Evolutionary conservation across 148 eudicot genomes (phyloP).

Genomic region (Fagopyrum esculentum): DNA sequence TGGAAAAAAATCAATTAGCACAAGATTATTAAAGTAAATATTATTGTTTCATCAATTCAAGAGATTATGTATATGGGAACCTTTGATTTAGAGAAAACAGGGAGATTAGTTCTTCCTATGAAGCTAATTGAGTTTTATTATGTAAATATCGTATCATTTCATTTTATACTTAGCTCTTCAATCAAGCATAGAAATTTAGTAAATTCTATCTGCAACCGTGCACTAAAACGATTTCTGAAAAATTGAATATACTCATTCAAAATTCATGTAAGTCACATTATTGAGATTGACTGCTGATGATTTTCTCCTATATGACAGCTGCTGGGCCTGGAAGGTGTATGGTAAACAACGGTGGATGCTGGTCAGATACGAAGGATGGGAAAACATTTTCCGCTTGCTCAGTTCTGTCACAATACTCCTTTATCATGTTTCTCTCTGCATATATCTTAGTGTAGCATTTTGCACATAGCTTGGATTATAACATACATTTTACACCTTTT

Average conservation of each 20-base stretch:
- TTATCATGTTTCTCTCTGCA: background rate
- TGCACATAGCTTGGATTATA: background rate
- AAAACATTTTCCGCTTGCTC: constrained; percentile 71
- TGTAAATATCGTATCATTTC: background rate
- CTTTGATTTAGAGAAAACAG: background rate
- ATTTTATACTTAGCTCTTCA: background rate
- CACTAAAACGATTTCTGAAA: background rate
- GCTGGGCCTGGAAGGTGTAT: constrained; percentile 82
- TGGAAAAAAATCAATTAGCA: background rate
- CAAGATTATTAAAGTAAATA: no score
- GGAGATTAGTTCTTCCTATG: background rate
- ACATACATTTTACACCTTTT: background rate
- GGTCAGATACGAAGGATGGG: constrained; percentile 55
- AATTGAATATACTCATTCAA: background rate
- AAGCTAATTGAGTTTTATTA: background rate
- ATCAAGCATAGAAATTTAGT: background rate
- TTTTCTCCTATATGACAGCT: constrained; percentile 35
- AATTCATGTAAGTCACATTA: background rate
- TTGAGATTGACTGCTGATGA: background rate
- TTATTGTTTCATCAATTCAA: background rate
- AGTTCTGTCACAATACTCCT: constrained; percentile 39
- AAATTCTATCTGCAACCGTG: background rate
- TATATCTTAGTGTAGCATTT: background rate
- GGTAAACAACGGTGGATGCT: constrained; percentile 78
- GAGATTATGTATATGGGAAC: background rate